Base-by-base conservation (phyloP, 2,329 filamentous ascomycete species). In the Alternaria metachromatica region DNA sequence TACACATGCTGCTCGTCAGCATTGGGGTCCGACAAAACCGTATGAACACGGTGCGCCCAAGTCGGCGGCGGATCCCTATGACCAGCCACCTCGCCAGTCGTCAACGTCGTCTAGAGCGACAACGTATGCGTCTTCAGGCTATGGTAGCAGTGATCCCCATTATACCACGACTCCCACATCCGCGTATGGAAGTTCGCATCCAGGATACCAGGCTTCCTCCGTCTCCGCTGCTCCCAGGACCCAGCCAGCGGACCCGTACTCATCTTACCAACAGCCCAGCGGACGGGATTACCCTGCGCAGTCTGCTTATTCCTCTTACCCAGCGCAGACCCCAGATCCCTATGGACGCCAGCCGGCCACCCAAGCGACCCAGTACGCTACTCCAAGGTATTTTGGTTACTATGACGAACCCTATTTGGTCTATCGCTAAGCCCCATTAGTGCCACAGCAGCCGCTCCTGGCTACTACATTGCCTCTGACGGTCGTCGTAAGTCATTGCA, bases 321-420 rank as follows among this genome's bases (percentile, higher is more conserved):
- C 70, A 51, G 71, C 69, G 60, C 72, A 72, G 64, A 61, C 73
- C 44, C 65, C 70, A 68, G 76, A 79, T 64, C 67, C 70, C 6
- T 76, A 78, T 44, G 68, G 74, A 51, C 74, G 65, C 43, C 62
- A 61, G 44, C 63, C 70, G 55, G 67, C 67, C 20, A 57, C 72
- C 60, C 65, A 71, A 37, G 65, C 75, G 46, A 56, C 68, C 48
- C 60, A 65, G 53, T 69, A 74, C 65, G 46, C 71, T 55, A 64
- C 72, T 65, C 74, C 78, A 76, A 81, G 80, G 80, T 81, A 81
- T 81, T 81, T 80, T 78, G 77, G 78, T 70, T 78, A 79, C 64
- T 76, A 68, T 68, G 73, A 78, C 72, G 72, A 76, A 53, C 65
- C 68, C 51, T 80, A 69, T 77, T 78, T 79, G 78, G 78, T 77